phyloP scores from a whole-genome alignment of 208 protist genomes.

The Acanthamoeba lenticulata region DNA sequence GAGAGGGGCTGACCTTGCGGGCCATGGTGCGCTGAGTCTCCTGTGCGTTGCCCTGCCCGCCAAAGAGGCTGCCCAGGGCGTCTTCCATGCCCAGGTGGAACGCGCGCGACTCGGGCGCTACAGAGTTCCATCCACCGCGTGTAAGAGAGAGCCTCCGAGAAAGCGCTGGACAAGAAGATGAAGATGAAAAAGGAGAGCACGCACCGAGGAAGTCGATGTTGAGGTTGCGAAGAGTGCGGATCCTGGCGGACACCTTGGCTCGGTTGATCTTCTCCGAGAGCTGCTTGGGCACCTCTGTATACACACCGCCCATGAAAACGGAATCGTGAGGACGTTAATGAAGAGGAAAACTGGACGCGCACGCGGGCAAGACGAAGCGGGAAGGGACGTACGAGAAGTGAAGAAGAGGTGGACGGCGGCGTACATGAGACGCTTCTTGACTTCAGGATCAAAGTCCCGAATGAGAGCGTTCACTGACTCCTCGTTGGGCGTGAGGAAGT shows the following conservation, averaged over 20 bases:
- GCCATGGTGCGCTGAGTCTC: background rate
- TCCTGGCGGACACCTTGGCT: background rate
- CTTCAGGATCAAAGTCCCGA: constrained; percentile 15
- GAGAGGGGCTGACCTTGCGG: background rate
- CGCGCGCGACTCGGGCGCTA: background rate
- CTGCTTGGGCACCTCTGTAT: background rate
- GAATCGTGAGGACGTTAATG: background rate
- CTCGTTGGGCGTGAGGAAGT: background rate
- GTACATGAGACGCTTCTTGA: background rate
- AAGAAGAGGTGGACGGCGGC: background rate
- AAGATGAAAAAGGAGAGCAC: background rate
- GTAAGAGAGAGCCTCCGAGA: too few relatives aligned
- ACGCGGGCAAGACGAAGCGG: background rate
- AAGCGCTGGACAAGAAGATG: background rate
- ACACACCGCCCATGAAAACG: too few relatives aligned
- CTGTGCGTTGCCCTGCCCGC: background rate
- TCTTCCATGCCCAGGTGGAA: background rate
- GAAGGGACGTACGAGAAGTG: background rate
- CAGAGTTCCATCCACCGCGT: too few relatives aligned
- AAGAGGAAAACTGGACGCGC: too few relatives aligned
- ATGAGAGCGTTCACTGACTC: constrained; percentile 34
- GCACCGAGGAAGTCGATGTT: constrained; percentile 35
- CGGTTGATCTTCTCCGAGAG: background rate
- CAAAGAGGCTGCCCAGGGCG: background rate
- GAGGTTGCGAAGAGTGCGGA: background rate